Base-by-base conservation (phyloP, 441 rosid species). In the Geranium incanum region DNA sequence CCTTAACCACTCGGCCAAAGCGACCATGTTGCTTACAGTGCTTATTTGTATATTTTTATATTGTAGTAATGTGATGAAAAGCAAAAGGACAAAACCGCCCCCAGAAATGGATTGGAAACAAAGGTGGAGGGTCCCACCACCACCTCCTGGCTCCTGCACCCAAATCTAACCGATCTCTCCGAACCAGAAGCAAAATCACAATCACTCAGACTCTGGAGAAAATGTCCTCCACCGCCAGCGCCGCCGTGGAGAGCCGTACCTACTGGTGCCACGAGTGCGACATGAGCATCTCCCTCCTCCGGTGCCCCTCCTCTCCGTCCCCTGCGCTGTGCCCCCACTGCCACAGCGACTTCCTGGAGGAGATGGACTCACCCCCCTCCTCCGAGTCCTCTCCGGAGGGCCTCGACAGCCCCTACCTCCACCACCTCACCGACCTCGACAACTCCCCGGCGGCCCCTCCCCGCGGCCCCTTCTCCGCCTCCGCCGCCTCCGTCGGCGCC, bases 1-100 rank as follows among this genome's bases (percentile, higher is more conserved):
- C 93, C 96, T 90, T 88, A 88, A 91, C 98, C 95, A 86, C 94
- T 89, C 92, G 85, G 90, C 87, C 86, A 83, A 86, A 86, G 90
- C 90, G 84, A 72, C 85, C 3, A 1, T 28, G 33, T 28, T 28
- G 33, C 3, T 28, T 28, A 28, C 3, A 28, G 33, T 28, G 33
- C 33, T 28, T 28, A 2, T 28, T 28, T 28, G 33, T 28, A 2
- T 28, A 0, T 28, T 0, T 28, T 28, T 28, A 28, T 28, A 28
- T 28, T 28, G 33, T 28, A 28, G 33, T 28, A 28, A 28, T 28
- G 33, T 28, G 33, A 28, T 28, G 33, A 28, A 28, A 2, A 28
- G 33, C 33, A 28, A 28, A 28, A 28, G 33, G 33, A 28, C 33
- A 28, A 28, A 28, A 28, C 33, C 33, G 33, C 33, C 33, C 33